Conservation (phyloP, 2,329 filamentous ascomycete genomes). For the Harringtonia lauricola region DNA sequence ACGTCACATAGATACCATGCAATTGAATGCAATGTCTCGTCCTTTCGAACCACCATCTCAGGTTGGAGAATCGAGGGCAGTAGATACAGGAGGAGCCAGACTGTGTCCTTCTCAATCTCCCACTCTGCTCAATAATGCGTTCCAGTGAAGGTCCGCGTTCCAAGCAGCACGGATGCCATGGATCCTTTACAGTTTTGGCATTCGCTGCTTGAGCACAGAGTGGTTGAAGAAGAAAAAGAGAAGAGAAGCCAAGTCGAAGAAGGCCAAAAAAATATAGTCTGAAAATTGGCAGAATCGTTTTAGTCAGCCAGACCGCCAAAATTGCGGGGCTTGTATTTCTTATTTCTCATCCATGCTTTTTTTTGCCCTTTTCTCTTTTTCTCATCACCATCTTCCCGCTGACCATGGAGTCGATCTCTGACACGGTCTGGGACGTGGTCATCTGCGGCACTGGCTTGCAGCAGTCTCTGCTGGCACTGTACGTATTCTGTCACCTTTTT, state of each 20-base stretch:
- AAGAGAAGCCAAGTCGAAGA: background rate
- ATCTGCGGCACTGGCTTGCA: constrained; percentile 69
- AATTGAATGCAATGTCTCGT: constrained; percentile 55
- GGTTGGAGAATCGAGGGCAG: constrained; percentile 59
- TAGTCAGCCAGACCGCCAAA: constrained; percentile 4
- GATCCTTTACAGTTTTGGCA: constrained; percentile 16
- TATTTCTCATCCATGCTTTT: constrained; percentile 1
- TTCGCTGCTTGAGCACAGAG: constrained; percentile 23
- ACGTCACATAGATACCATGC: too few species aligned
- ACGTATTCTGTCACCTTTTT: constrained; percentile 21
- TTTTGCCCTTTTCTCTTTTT: constrained; percentile 2
- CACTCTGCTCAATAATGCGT: constrained; percentile 40
- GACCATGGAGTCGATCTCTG: constrained; percentile 62
- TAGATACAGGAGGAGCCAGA: constrained; percentile 64
- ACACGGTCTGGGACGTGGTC: constrained; percentile 68
- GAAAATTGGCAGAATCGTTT: too few species aligned
- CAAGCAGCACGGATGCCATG: constrained; percentile 12
- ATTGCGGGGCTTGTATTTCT: background rate
- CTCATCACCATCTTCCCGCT: constrained; percentile 5
- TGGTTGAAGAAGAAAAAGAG: constrained; percentile 21
- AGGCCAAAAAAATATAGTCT: background rate
- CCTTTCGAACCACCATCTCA: constrained; percentile 81
- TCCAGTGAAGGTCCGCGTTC: constrained; percentile 40
- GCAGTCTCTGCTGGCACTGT: constrained; percentile 58
- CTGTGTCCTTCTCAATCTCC: constrained; percentile 39